Percentiles rank a stretch among this genome's conserved stretches.
Evolutionary conservation across 2,329 filamentous ascomycete genomes (phyloP).

Genomic region (Colletotrichum kahawae): DNA sequence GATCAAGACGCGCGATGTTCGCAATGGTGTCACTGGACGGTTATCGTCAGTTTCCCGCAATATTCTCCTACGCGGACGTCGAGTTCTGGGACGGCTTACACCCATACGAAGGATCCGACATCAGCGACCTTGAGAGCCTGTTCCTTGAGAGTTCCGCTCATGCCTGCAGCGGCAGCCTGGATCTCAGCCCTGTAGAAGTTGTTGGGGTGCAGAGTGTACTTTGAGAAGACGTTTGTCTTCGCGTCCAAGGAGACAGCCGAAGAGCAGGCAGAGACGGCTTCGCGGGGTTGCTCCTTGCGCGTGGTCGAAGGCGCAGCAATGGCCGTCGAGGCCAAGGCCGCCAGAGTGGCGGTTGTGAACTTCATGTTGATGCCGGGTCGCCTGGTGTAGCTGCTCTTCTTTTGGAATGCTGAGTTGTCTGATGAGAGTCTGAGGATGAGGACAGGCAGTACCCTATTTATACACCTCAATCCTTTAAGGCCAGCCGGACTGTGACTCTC

Average conservation of each 20-base stretch:
- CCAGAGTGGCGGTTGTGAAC: conserved; percentile 36
- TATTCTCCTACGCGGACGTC: too few relatives aligned
- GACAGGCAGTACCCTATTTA: not conserved
- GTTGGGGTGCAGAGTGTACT: conserved; percentile 46
- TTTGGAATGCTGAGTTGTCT: not conserved
- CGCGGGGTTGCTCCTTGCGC: conserved; percentile 30
- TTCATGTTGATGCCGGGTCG: conserved; percentile 34
- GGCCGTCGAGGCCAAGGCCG: conserved; percentile 39
- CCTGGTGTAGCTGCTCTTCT: not conserved
- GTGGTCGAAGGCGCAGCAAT: conserved; percentile 35
- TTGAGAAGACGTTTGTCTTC: conserved; percentile 40
- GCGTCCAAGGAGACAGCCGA: conserved; percentile 42
- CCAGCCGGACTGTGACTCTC: not conserved
- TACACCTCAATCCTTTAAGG: not conserved
- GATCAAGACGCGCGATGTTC: conserved; percentile 41
- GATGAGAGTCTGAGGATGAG: not conserved
- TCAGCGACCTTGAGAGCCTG: conserved; percentile 39
- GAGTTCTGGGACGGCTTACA: conserved; percentile 29
- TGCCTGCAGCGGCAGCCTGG: conserved; percentile 34
- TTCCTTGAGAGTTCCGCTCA: conserved; percentile 34
- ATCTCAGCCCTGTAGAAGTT: conserved; percentile 40
- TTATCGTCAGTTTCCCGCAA: not conserved
- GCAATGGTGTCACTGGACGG: conserved; percentile 38
- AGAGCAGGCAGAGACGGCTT: conserved; percentile 34
- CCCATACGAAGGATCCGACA: conserved; percentile 45